Evolutionary conservation across 78 protist species (phyloP), one percentile per base, ranked within the genome.

Genomic region (Emiliania huxleyi): DNA sequence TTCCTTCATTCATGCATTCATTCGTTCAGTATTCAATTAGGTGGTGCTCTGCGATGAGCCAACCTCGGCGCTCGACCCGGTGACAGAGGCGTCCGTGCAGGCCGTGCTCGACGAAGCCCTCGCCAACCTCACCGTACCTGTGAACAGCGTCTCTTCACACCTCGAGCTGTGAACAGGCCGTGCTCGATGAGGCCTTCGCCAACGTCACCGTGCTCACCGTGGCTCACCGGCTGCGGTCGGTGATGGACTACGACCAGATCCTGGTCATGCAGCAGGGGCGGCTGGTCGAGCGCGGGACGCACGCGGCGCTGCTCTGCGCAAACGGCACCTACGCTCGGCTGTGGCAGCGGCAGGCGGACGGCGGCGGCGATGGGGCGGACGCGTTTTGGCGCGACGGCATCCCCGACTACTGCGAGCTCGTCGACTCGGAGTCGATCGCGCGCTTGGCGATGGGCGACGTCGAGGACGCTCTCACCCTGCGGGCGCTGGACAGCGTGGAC

Each of bases 171-270:
- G n/a, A n/a, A n/a, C n/a, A n/a, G n/a, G 75, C 23, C 3, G 75
- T 97, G 0, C 48, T 98, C 19, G 93, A 90, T 56, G 93, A 48
- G 46, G 93, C 95, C 26, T 48, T 75, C 43, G 55, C 81, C 44
- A 90, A 93, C 52, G 37, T 93, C 35, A 97, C 98, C 0, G 89
- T 95, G 33, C 33, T 97, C 19, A 88, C 94, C 91, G 93, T 98
- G 44, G 98, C 99, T 22, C 99, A 98, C 85, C 40, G 98, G 52
- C 95, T 98, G 29, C 55, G 93, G 21, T 96, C 98, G 33, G 88
- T 97, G 40, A 94, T 62, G 8, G 95, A 97, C 79, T 96, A 97
- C 0, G 98, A 97, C 90, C 46, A 40, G 48, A 75, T 81, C 56
- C 56, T 44, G 29, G 88, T 84, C 26, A 46, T 84, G 45, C 25